Conservation (phyloP, 352 stramenopile species). For the Phytopythium montanum region DNA sequence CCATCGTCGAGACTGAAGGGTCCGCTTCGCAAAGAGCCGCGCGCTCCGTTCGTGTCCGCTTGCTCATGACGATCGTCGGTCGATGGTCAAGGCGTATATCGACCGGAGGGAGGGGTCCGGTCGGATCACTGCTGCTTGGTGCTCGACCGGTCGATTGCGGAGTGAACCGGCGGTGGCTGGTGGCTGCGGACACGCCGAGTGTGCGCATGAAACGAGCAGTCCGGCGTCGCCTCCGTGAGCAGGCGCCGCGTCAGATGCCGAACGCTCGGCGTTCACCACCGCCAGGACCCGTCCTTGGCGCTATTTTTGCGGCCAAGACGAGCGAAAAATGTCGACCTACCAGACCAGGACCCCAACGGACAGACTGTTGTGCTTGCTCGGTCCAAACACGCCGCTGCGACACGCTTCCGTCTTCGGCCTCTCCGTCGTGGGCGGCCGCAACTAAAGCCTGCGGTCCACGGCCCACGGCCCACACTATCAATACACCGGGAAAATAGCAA, state of each 20-base stretch:
- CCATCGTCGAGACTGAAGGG: not conserved
- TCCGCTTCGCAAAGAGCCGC: not conserved
- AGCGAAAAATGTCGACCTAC: not conserved
- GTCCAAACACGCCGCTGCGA: not conserved
- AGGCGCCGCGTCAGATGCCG: not conserved
- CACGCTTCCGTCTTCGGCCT: no score
- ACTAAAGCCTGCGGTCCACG: not conserved
- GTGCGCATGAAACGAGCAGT: not conserved
- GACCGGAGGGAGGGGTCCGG: no score
- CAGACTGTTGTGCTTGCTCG: not conserved
- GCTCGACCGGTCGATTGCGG: not conserved
- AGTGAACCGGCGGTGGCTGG: not conserved
- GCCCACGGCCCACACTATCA: not conserved
- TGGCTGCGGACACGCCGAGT: not conserved
- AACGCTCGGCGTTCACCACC: not conserved
- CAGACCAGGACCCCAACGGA: not conserved
- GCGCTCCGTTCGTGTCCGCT: conserved; percentile 2
- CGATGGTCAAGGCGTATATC: not conserved
- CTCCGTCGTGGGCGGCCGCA: no score
- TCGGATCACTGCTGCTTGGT: conserved; percentile 2
- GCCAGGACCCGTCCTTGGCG: not conserved
- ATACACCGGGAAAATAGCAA: not conserved
- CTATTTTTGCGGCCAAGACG: conserved; percentile 3
- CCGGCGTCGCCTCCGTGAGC: not conserved
- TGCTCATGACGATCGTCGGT: conserved; percentile 4